phyloP scores from a whole-genome alignment of 169 alveolate species.

The Eimeria tenella region DNA sequence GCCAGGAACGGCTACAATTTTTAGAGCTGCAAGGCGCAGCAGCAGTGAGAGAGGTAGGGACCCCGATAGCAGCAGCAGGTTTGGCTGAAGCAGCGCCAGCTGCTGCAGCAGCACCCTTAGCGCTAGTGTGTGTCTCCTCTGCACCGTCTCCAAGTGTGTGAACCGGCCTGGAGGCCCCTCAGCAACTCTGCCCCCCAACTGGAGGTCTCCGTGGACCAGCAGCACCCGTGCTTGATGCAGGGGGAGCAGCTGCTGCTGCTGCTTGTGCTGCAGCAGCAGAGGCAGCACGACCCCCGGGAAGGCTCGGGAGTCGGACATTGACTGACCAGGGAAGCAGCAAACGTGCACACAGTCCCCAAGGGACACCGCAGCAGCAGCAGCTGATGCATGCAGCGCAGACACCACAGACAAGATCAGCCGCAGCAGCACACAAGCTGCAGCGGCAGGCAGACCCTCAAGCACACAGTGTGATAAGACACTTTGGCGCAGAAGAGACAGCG shows the following conservation, averaged over 20 bases:
- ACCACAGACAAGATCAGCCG: constrained; percentile 12
- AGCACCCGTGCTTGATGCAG: constrained; percentile 6
- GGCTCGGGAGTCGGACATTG: not conserved
- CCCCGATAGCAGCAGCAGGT: constrained; percentile 57
- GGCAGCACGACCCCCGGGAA: constrained; percentile 8
- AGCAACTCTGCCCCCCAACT: not conserved
- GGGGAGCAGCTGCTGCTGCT: constrained; percentile 68
- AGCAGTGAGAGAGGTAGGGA: not conserved
- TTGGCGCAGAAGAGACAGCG: constrained; percentile 1
- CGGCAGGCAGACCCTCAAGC: constrained; percentile 7
- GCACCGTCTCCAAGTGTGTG: not conserved
- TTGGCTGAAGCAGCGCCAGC: constrained; percentile 23
- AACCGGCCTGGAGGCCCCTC: not conserved
- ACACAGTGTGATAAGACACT: not conserved
- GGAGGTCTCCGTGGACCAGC: not conserved
- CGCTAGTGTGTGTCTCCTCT: not conserved
- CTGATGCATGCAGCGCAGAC: not conserved
- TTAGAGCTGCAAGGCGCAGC: not conserved
- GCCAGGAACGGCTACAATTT: not conserved
- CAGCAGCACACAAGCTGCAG: constrained; percentile 23
- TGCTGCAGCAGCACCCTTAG: constrained; percentile 35
- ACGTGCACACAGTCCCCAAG: constrained; percentile 4
- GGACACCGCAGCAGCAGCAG: not conserved
- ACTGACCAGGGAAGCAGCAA: not conserved
- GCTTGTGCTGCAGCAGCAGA: constrained; percentile 30